phyloP scores from a whole-genome alignment of 2,329 filamentous ascomycete genomes.

The Aspergillus spinulosporus region DNA sequence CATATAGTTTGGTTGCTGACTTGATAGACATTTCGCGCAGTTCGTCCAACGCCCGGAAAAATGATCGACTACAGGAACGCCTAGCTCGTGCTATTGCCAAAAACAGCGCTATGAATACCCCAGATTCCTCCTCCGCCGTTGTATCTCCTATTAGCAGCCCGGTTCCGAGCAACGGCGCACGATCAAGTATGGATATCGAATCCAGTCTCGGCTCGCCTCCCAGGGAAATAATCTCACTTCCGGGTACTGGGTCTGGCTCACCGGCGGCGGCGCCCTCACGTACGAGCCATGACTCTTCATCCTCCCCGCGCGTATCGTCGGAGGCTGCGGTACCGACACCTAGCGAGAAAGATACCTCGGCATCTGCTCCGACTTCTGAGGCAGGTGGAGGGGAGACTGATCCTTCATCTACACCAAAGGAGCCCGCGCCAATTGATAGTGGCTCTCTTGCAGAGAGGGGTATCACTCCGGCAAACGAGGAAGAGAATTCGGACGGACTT shows the following conservation, averaged over 20 bases:
- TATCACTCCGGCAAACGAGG: constrained; percentile 27
- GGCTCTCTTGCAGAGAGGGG: constrained; percentile 20
- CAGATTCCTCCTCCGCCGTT: constrained; percentile 48
- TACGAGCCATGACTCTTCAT: constrained; percentile 33
- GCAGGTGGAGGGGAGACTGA: not conserved
- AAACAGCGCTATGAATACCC: constrained; percentile 57
- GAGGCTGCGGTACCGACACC: constrained; percentile 26
- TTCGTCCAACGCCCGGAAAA: constrained; percentile 65
- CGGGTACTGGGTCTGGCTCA: constrained; percentile 22
- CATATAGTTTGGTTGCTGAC: constrained; percentile 25
- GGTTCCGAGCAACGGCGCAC: constrained; percentile 46
- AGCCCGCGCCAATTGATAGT: constrained; percentile 20
- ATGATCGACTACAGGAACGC: constrained; percentile 84
- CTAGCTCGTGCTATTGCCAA: constrained; percentile 83
- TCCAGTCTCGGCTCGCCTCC: constrained; percentile 25
- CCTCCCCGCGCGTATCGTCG: constrained; percentile 27
- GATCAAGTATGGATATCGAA: constrained; percentile 41
- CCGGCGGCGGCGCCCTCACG: constrained; percentile 20
- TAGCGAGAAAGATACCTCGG: constrained; percentile 11
- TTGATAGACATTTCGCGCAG: constrained; percentile 58
- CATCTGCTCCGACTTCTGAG: not conserved
- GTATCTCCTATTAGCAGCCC: constrained; percentile 56
- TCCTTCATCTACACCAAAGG: constrained; percentile 16
- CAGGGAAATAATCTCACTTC: constrained; percentile 18
- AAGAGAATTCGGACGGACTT: constrained; percentile 50